phyloP scores from a whole-genome alignment of 2,329 filamentous ascomycete species.

The Epicoccum nigrum region DNA sequence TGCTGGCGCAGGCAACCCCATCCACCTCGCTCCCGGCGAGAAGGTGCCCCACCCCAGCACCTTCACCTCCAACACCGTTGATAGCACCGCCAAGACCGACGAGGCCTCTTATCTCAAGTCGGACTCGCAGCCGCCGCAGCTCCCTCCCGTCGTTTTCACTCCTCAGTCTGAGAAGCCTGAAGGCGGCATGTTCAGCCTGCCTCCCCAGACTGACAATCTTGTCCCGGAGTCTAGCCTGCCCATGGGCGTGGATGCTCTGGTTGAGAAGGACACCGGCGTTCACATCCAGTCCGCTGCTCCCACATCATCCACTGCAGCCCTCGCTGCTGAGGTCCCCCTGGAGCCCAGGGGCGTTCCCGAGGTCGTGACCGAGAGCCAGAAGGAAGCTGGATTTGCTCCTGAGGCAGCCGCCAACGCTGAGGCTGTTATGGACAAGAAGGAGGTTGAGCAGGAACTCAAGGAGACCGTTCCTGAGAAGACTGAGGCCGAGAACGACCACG shows the following conservation, averaged over 20 bases:
- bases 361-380: constrained; percentile 74
- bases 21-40: constrained; percentile 79
- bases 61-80: constrained; percentile 72
- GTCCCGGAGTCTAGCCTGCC: constrained; percentile 86
- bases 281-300: constrained; percentile 53
- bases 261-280: constrained; percentile 47
- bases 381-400: constrained; percentile 66
- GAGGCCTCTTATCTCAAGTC: constrained; percentile 86
- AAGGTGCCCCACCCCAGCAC: constrained; percentile 72
- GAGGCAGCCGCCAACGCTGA: constrained; percentile 70
- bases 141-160: constrained; percentile 53
- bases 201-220: constrained; percentile 63
- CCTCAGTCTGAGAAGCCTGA: constrained; percentile 52
- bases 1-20: constrained; percentile 72
- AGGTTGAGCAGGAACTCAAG: constrained; percentile 73
- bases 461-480: constrained; percentile 67
- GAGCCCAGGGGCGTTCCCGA: constrained; percentile 58
- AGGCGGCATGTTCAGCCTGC: constrained; percentile 54
- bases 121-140: constrained; percentile 59
- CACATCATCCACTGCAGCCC: constrained; percentile 53
- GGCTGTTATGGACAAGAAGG: constrained; percentile 73
- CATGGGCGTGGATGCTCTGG: constrained; percentile 59
- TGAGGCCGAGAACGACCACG: constrained; percentile 49
- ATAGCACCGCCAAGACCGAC: constrained; percentile 64
- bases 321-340: constrained; percentile 54